These are phyloP conservation scores for Colletotrichum tanaceti DNA, from an alignment of 2,329 filamentous ascomycete species.

Conservation along the genomic window DNA sequence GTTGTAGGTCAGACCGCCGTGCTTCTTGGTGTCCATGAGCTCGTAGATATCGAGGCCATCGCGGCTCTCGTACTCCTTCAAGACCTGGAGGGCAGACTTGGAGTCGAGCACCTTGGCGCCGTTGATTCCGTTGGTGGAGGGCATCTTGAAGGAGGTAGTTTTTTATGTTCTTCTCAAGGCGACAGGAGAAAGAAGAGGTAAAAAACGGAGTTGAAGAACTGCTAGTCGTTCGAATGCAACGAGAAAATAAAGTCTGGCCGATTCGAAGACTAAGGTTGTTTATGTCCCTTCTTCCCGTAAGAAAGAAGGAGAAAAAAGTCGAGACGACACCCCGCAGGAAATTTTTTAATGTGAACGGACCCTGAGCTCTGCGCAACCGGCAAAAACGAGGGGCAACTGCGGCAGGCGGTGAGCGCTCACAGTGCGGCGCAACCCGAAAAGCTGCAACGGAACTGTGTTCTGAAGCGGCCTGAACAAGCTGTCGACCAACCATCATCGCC, in stretches of 20 bases:
- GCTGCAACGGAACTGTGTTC: slow-evolving; percentile 15
- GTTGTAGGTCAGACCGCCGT: slow-evolving; percentile 97
- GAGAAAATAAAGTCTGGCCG: slow-evolving; percentile 47
- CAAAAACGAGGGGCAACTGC: slow-evolving; percentile 32
- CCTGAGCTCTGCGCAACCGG: slow-evolving; percentile 33
- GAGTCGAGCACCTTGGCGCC: slow-evolving; percentile 75
- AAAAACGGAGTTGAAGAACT: slow-evolving; percentile 50
- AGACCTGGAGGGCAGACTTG: slow-evolving; percentile 80
- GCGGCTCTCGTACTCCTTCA: slow-evolving; percentile 81
- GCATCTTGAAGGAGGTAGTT: slow-evolving; percentile 67
- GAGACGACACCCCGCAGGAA: slow-evolving; percentile 48
- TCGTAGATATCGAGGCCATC: slow-evolving; percentile 91
- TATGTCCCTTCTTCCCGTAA: slow-evolving; percentile 64
- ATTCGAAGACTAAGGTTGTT: slow-evolving; percentile 47
- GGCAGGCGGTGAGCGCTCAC: slow-evolving; percentile 36
- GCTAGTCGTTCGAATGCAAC: slow-evolving; percentile 45
- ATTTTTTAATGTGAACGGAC: slow-evolving; percentile 52
- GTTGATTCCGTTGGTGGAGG: slow-evolving; percentile 65
- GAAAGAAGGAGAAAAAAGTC: slow-evolving; percentile 58
- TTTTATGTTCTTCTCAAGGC: slow-evolving; percentile 33
- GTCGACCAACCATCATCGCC: not conserved
- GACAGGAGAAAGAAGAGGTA: slow-evolving; percentile 48
- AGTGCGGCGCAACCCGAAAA: slow-evolving; percentile 17
- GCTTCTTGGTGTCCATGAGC: slow-evolving; percentile 89
- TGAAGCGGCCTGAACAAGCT: slow-evolving; percentile 15